A percentile compares a stretch with the other conserved stretches of the same genome.
Conservation (phyloP, 176 grass and related monocot genomes). For the Melocanna baccifera region DNA sequence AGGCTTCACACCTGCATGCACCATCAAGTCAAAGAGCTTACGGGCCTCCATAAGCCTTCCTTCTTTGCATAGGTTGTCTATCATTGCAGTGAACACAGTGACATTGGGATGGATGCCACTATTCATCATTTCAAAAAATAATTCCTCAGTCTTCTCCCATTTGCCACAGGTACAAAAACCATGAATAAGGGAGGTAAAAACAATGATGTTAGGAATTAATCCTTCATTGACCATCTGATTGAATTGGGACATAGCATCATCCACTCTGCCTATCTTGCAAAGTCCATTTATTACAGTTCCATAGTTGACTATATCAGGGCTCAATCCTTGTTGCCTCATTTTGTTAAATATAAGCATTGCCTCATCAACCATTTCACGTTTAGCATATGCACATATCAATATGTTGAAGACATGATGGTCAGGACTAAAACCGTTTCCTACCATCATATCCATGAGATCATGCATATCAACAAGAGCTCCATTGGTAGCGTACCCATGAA, state of each 20-base stretch:
- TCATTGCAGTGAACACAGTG: not conserved
- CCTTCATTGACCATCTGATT: constrained; percentile 5
- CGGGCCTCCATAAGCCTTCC: not conserved
- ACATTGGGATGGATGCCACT: constrained; percentile 6
- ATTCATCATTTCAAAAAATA: constrained; percentile 28
- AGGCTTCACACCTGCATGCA: constrained; percentile 1
- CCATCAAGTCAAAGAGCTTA: constrained; percentile 17
- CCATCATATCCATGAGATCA: not conserved
- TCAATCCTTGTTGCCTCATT: not conserved
- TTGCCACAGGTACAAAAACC: not conserved
- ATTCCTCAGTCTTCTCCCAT: not conserved
- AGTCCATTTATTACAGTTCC: constrained; percentile 8
- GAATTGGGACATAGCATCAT: constrained; percentile 16
- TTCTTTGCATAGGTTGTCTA: not conserved
- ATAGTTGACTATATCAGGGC: not conserved
- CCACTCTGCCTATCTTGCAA: not conserved
- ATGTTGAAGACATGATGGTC: not conserved
- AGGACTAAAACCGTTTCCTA: not conserved
- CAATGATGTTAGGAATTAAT: not conserved
- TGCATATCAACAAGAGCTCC: not conserved
- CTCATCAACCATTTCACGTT: not conserved
- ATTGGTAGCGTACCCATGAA: not conserved
- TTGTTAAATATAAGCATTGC: not conserved
- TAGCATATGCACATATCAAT: not conserved
- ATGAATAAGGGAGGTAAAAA: not conserved